Conservation (phyloP, 164 flowering plant species). For the Santalum album region DNA sequence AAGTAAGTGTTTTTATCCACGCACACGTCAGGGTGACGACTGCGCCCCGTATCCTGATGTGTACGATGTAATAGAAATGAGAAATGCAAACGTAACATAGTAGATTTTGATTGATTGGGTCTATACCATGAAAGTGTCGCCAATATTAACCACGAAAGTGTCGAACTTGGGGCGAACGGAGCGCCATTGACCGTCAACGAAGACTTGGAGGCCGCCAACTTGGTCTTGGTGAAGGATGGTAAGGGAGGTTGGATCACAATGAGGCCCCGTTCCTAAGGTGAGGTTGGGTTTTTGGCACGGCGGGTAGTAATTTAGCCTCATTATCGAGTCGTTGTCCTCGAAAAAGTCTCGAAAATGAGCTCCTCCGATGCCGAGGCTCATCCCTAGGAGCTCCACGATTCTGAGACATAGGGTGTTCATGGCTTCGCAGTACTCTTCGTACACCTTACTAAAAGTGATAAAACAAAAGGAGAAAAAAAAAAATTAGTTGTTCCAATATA, state of each 20-base stretch:
- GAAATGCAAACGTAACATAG: too few species aligned
- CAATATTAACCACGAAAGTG: conserved; percentile 78
- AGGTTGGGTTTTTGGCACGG: conserved; percentile 66
- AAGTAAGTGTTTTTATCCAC: background rate
- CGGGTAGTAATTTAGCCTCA: conserved; percentile 82
- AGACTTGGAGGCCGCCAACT: conserved; percentile 74
- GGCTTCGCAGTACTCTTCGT: conserved; percentile 62
- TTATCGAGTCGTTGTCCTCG: conserved; percentile 61
- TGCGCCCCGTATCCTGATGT: too few species aligned
- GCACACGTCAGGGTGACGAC: too few species aligned
- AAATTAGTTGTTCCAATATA: too few species aligned
- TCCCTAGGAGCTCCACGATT: conserved; percentile 75
- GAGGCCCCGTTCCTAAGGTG: conserved; percentile 84
- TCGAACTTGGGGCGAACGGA: conserved; percentile 43
- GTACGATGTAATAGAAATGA: too few species aligned
- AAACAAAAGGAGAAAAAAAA: too few species aligned
- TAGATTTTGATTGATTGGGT: too few species aligned
- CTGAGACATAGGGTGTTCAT: conserved; percentile 57
- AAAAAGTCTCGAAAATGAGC: conserved; percentile 46
- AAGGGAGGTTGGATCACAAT: conserved; percentile 77
- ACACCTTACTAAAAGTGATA: conserved; percentile 18
- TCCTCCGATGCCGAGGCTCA: conserved; percentile 49
- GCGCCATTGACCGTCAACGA: conserved; percentile 56
- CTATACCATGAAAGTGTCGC: conserved; percentile 79
- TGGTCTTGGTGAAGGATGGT: conserved; percentile 84